Evolutionary conservation across 129 eudicot species (phyloP).

Genomic region (Dittrichia graveolens): DNA sequence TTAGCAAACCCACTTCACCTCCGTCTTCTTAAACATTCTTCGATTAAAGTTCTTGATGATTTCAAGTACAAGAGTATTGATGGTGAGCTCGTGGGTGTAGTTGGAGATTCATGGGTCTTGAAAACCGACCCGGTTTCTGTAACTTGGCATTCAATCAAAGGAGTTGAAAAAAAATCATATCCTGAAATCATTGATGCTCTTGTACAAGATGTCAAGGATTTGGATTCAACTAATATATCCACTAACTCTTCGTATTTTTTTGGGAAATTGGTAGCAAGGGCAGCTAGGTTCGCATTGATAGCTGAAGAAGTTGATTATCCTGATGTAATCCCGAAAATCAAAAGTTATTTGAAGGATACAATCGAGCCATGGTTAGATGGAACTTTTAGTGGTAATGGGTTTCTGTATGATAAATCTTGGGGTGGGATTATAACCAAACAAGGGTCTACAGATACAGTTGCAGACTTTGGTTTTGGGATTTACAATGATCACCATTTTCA

Average conservation of each 20-base stretch:
- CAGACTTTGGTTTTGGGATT: constrained; percentile 84
- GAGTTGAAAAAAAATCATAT: constrained; percentile 45
- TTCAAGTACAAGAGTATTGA: constrained; percentile 75
- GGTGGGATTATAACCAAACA: constrained; percentile 75
- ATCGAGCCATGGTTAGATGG: constrained; percentile 88
- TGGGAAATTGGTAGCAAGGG: constrained; percentile 81
- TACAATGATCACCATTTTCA: constrained; percentile 87
- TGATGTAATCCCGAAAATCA: constrained; percentile 60
- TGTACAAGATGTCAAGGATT: constrained; percentile 55
- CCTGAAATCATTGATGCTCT: constrained; percentile 58
- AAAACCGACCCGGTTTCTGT: constrained; percentile 67
- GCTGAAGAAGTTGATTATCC: constrained; percentile 66
- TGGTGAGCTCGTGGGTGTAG: constrained; percentile 91
- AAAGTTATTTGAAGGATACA: constrained; percentile 63
- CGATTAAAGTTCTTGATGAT: constrained; percentile 48
- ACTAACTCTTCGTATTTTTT: constrained; percentile 77
- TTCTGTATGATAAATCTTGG: constrained; percentile 76
- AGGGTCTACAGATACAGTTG: constrained; percentile 58
- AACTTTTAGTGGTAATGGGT: constrained; percentile 66
- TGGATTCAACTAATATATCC: constrained; percentile 47
- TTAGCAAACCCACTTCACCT: constrained; percentile 47
- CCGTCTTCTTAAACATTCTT: constrained; percentile 40
- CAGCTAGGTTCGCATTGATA: constrained; percentile 80
- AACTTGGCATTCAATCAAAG: constrained; percentile 78
- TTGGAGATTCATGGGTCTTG: constrained; percentile 84